Conservation (phyloP, 2,329 filamentous ascomycete species). For the Microdochium trichocladiopsis region DNA sequence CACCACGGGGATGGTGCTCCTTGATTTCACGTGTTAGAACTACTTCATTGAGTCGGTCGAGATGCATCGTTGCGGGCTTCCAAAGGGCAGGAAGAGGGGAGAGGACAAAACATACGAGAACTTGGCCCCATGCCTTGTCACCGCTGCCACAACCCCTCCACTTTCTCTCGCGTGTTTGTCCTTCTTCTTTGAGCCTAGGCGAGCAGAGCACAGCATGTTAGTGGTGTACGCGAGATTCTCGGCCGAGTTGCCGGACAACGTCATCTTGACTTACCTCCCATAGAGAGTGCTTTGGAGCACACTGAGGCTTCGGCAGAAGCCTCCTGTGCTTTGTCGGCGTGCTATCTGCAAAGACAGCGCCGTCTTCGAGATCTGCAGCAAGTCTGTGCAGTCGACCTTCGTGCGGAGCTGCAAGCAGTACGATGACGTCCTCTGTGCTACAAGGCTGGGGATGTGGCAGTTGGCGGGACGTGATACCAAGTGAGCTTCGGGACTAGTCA, state of each 20-base stretch:
- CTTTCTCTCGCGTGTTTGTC: conserved; percentile 25
- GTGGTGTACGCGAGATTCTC: conserved; percentile 5
- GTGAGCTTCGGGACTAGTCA: not conserved
- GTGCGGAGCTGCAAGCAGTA: not conserved
- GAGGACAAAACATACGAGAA: conserved; percentile 18
- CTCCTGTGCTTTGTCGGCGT: not conserved
- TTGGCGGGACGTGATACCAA: not conserved
- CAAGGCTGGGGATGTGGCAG: not conserved
- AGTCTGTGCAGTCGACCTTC: not conserved
- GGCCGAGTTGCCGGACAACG: no score
- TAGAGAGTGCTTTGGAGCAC: not conserved
- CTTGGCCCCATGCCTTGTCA: conserved; percentile 26
- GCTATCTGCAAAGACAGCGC: not conserved
- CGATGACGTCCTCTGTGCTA: not conserved
- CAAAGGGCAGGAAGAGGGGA: conserved; percentile 4
- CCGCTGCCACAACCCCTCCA: conserved; percentile 24
- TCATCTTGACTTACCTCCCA: not conserved
- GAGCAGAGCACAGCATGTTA: conserved; percentile 20
- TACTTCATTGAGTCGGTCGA: no score
- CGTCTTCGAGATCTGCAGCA: not conserved
- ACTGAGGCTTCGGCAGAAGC: not conserved
- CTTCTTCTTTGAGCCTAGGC: conserved; percentile 25
- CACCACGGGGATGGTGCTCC: not conserved
- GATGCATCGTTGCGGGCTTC: not conserved
- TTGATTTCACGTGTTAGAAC: not conserved